phyloP scores from a whole-genome alignment of 2,329 filamentous ascomycete species.

The Xylariaceae sp. region DNA sequence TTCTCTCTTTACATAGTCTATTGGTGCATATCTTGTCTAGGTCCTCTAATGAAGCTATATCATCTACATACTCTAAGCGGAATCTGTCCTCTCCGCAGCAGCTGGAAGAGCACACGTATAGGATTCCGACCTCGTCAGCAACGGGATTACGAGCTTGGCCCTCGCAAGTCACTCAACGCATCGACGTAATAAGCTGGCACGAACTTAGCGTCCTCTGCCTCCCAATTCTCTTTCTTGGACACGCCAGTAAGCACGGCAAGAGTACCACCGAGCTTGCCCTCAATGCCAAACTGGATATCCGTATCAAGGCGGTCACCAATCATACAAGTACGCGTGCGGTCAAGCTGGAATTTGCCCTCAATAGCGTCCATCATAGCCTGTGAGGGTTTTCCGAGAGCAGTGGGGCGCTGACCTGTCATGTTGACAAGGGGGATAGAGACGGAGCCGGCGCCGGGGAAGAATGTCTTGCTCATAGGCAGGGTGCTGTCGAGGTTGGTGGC shows the following conservation, averaged over 20 bases:
- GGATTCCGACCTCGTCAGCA: background rate
- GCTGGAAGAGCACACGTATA: no score
- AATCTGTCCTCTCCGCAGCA: no score
- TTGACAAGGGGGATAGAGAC: conserved; percentile 73
- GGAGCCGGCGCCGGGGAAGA: conserved; percentile 90
- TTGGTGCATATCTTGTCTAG: no score
- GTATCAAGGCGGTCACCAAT: conserved; percentile 91
- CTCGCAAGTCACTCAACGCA: conserved; percentile 71
- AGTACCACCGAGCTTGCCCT: conserved; percentile 86
- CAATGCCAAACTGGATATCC: conserved; percentile 91
- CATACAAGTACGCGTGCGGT: conserved; percentile 86
- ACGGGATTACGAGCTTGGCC: conserved; percentile 16
- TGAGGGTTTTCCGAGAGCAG: conserved; percentile 87
- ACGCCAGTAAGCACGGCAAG: conserved; percentile 90
- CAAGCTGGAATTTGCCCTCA: conserved; percentile 89
- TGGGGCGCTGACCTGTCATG: conserved; percentile 65
- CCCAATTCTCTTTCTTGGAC: conserved; percentile 76
- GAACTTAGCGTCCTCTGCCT: conserved; percentile 62
- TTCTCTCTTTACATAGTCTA: no score
- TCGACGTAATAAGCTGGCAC: conserved; percentile 83
- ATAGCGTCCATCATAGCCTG: conserved; percentile 99
- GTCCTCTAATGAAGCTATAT: no score
- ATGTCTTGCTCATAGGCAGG: conserved; percentile 71
- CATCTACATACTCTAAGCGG: no score
- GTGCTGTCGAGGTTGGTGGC: conserved; percentile 94